Conservation (phyloP, 106 monocot genomes). For the Dendrobium officinale region DNA sequence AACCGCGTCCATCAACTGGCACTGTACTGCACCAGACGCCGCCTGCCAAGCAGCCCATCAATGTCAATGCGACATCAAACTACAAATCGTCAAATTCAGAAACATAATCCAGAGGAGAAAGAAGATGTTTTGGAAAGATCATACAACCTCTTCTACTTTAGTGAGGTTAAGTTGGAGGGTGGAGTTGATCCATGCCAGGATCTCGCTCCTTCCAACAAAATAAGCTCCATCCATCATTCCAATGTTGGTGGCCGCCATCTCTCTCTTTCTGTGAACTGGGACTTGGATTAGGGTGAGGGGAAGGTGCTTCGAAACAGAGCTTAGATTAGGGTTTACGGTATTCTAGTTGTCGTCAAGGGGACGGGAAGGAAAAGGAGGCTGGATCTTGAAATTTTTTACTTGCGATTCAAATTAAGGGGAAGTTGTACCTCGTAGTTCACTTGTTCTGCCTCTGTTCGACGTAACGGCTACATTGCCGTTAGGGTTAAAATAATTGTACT, state of each 20-base stretch:
- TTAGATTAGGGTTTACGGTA: constrained; percentile 1
- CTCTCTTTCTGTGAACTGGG: no score
- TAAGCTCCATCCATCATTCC: constrained; percentile 98
- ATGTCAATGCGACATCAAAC: neutral
- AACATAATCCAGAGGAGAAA: neutral
- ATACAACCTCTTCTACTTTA: constrained; percentile 87
- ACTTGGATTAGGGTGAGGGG: no score
- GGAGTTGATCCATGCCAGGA: constrained; percentile 94
- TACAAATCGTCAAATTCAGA: neutral
- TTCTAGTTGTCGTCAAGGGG: neutral
- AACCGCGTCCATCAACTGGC: constrained; percentile 95
- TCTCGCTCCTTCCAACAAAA: constrained; percentile 89
- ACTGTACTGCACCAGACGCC: constrained; percentile 84
- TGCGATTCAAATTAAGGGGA: no score
- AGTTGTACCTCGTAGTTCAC: no score
- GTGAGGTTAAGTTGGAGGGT: constrained; percentile 92
- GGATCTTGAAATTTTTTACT: no score
- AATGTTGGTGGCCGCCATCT: constrained; percentile 64
- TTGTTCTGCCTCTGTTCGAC: neutral
- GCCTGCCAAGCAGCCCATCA: constrained; percentile 30
- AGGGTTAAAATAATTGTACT: neutral
- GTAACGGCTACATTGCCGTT: neutral
- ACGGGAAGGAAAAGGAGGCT: neutral
- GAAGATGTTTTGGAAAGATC: no score
- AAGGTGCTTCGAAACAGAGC: neutral